Evolutionary conservation across 2,329 filamentous ascomycete genomes (phyloP).

Genomic region (Microascus cirrosus): DNA sequence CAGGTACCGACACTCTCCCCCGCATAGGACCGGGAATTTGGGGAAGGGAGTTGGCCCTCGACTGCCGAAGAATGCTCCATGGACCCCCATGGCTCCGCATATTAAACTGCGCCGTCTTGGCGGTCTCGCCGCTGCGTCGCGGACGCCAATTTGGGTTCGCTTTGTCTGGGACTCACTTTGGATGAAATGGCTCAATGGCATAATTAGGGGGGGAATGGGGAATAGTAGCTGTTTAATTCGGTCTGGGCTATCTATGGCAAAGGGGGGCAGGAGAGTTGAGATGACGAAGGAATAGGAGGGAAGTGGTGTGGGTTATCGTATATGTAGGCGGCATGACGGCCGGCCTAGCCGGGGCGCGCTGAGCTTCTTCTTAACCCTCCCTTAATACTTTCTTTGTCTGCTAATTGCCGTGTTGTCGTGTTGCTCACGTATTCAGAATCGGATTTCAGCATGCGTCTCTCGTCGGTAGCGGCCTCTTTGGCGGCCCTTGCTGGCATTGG

Average conservation of each 20-base stretch:
- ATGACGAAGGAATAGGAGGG: not conserved
- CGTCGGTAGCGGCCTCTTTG: not conserved
- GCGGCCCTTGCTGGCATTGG: not conserved
- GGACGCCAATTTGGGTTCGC: not conserved
- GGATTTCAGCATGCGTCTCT: not conserved
- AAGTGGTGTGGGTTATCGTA: not conserved
- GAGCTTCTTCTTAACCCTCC: not conserved
- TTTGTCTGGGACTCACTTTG: not conserved
- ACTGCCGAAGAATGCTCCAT: not conserved
- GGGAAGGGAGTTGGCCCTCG: not conserved
- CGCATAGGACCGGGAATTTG: not conserved
- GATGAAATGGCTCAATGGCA: constrained; percentile 1
- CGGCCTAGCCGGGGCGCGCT: not conserved
- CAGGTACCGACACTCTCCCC: too few species aligned
- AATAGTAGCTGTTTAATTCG: not conserved
- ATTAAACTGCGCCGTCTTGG: not conserved
- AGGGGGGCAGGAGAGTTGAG: not conserved
- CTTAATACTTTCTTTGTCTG: not conserved
- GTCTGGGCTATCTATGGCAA: not conserved
- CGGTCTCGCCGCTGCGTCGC: not conserved
- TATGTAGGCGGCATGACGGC: not conserved
- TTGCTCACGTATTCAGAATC: not conserved
- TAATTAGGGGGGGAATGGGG: not conserved
- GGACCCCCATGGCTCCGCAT: not conserved
- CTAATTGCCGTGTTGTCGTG: too few species aligned